Evolutionary conservation across 768 basidiomycete species (phyloP).

Genomic region (Lentinula lateritia): DNA sequence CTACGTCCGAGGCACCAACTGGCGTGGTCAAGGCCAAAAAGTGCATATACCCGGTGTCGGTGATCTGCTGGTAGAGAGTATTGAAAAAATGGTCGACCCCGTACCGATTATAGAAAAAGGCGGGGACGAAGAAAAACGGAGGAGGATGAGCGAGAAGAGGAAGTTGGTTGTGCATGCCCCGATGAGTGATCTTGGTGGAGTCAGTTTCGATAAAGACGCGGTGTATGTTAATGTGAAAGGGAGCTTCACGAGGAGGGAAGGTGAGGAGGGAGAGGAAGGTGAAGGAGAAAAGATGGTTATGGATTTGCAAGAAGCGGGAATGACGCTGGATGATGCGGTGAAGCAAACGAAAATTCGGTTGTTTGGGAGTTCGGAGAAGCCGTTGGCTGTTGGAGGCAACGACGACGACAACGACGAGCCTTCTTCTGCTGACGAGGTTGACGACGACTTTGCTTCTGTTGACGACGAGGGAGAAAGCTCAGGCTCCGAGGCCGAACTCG

Average conservation of each 20-base stretch:
- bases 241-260: conserved; percentile 77
- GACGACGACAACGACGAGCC: conserved; percentile 28
- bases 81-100: conserved; percentile 83
- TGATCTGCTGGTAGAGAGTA: conserved; percentile 71
- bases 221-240: conserved; percentile 98
- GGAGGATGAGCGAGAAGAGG: conserved; percentile 94
- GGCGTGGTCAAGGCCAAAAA: conserved; percentile 58
- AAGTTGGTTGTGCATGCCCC: conserved; percentile 91
- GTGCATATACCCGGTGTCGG: conserved; percentile 96
- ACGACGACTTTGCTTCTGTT: conserved; percentile 25
- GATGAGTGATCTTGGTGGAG: conserved; percentile 97
- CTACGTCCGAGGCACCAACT: conserved; percentile 87
- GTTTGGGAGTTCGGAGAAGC: conserved; percentile 74
- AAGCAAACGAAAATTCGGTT: conserved; percentile 77
- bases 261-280: conserved; percentile 56
- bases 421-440: conserved; percentile 10
- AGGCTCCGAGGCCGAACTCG: conserved; percentile 24
- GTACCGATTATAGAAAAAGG: conserved; percentile 79
- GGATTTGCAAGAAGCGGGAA: conserved; percentile 81
- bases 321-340: conserved; percentile 82
- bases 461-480: conserved; percentile 24
- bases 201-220: conserved; percentile 96
- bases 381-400: conserved; percentile 35
- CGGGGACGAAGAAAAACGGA: conserved; percentile 81
- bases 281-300: conserved; percentile 99